These are phyloP conservation scores for Pleurotus tuber-regium DNA, from an alignment of 768 basidiomycete species.

Conservation along the genomic window DNA sequence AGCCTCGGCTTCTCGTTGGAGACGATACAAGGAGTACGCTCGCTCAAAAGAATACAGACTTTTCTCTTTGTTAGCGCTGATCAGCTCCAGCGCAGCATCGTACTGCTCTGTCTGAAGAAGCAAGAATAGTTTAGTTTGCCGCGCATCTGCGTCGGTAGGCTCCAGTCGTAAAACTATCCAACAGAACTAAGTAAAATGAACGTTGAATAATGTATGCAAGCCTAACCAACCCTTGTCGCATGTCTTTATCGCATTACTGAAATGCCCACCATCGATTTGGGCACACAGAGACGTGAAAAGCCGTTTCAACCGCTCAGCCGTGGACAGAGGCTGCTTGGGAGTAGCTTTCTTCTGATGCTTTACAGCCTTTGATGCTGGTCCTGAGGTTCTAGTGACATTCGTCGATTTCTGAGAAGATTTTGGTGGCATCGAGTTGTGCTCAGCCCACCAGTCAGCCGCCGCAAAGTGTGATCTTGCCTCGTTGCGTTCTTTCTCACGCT, in stretches of 20 bases:
- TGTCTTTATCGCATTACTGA: constrained; percentile 83
- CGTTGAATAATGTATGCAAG: constrained; percentile 1
- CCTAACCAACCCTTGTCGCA: constrained; percentile 76
- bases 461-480: background rate
- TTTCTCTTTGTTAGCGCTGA: constrained; percentile 27
- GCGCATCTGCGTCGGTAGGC: constrained; percentile 66
- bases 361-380: constrained; percentile 16
- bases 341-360: constrained; percentile 20
- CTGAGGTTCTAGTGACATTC: constrained; percentile 11
- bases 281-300: constrained; percentile 79
- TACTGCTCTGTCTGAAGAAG: constrained; percentile 88
- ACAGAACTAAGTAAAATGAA: background rate
- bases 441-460: background rate
- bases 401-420: constrained; percentile 20
- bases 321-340: constrained; percentile 30
- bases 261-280: constrained; percentile 89
- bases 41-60: constrained; percentile 55
- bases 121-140: constrained; percentile 83
- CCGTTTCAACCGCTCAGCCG: constrained; percentile 44
- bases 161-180: constrained; percentile 66
- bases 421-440: constrained; percentile 3
- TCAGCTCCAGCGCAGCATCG: constrained; percentile 59
- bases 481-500: background rate
- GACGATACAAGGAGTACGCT: constrained; percentile 81
- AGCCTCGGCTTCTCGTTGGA: constrained; percentile 77